A percentile compares a stretch with the other conserved stretches of the same genome.
Conservation (phyloP, 2,329 filamentous ascomycete genomes). For the Cytospora schulzeri region DNA sequence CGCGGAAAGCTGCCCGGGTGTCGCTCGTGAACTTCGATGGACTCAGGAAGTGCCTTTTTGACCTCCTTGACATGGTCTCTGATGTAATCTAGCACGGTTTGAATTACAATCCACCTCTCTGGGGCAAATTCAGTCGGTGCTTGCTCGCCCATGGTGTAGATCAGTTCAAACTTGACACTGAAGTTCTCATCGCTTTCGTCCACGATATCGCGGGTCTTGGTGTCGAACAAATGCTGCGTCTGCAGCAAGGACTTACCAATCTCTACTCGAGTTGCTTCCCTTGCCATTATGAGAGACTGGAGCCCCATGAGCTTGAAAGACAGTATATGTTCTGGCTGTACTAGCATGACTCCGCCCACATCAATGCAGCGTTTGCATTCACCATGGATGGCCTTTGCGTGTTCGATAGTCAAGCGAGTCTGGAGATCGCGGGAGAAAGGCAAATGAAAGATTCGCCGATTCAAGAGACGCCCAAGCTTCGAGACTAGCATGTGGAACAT, state of each 20-base stretch:
- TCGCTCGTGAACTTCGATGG: constrained; percentile 45
- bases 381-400: constrained; percentile 40
- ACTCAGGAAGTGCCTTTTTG: constrained; percentile 36
- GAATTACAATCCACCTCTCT: constrained; percentile 58
- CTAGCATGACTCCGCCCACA: constrained; percentile 56
- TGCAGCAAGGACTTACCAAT: constrained; percentile 41
- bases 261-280: too few relatives aligned
- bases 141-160: constrained; percentile 64
- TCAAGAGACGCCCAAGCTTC: constrained; percentile 58
- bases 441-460: constrained; percentile 56
- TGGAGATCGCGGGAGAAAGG: constrained; percentile 59
- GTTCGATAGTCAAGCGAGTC: constrained; percentile 29
- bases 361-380: constrained; percentile 51
- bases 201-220: constrained; percentile 55
- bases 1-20: constrained; percentile 5
- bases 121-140: constrained; percentile 53
- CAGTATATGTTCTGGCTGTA: constrained; percentile 65
- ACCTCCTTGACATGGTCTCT: constrained; percentile 35
- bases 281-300: constrained; percentile 46
- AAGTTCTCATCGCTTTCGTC: constrained; percentile 70
- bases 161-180: constrained; percentile 60
- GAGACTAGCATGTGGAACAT: constrained; percentile 59
- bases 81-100: constrained; percentile 53
- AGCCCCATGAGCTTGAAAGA: constrained; percentile 65
- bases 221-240: constrained; percentile 49